phyloP scores from a whole-genome alignment of 2,329 filamentous ascomycete genomes.

The Tothia fuscella region DNA sequence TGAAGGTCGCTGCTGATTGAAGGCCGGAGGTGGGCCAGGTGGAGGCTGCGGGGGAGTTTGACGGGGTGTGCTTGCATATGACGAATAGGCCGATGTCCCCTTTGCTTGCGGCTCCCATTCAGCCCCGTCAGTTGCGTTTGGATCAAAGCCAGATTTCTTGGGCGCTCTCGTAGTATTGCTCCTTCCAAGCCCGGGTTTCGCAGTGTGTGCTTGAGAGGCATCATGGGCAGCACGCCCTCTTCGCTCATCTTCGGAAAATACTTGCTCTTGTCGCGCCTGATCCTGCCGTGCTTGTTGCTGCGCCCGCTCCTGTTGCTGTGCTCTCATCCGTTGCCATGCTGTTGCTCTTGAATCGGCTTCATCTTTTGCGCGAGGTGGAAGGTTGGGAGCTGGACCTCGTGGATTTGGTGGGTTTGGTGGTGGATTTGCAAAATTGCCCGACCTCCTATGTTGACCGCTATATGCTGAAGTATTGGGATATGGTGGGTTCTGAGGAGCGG shows the following conservation, averaged over 20 bases:
- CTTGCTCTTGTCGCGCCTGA: slow-evolving; percentile 20
- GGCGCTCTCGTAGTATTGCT: slow-evolving; percentile 7
- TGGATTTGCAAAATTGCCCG: slow-evolving; percentile 22
- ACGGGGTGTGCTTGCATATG: slow-evolving; percentile 7
- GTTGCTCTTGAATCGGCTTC: slow-evolving; percentile 21
- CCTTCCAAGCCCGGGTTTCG: slow-evolving; percentile 16
- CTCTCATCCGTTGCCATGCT: slow-evolving; percentile 24
- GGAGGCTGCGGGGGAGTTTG: slow-evolving; percentile 1
- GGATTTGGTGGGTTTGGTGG: neutral
- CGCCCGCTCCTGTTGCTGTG: no score
- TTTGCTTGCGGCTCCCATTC: slow-evolving; percentile 11
- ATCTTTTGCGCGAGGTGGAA: slow-evolving; percentile 18
- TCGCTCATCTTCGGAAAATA: slow-evolving; percentile 8
- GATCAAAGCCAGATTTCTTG: slow-evolving; percentile 10
- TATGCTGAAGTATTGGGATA: neutral
- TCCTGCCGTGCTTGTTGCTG: slow-evolving; percentile 41
- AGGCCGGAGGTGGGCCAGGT: slow-evolving; percentile 5
- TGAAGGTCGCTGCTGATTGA: neutral
- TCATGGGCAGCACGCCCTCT: slow-evolving; percentile 9
- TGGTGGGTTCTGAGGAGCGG: slow-evolving; percentile 14
- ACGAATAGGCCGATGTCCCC: slow-evolving; percentile 7
- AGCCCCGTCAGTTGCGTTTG: slow-evolving; percentile 2
- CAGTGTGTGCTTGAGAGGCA: slow-evolving; percentile 11
- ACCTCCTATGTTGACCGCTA: neutral
- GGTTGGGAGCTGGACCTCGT: neutral